Evolutionary conservation across 2,329 filamentous ascomycete species (phyloP).

Genomic region (Colletotrichum cuscutae): DNA sequence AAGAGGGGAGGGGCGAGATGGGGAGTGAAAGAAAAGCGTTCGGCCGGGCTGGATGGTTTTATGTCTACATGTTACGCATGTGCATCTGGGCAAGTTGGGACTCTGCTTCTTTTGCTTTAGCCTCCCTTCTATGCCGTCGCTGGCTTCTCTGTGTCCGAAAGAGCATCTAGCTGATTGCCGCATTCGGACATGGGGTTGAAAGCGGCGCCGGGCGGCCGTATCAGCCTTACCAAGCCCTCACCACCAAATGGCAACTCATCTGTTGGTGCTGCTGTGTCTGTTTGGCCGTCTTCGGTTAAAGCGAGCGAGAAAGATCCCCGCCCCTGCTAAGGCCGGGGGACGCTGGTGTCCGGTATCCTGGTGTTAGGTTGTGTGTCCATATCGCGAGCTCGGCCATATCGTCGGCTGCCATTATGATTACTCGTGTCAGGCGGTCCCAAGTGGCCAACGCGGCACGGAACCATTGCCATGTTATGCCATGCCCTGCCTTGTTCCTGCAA

Average conservation of each 20-base stretch:
- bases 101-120: constrained; percentile 28
- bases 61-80: constrained; percentile 35
- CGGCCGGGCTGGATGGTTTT: constrained; percentile 30
- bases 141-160: constrained; percentile 36
- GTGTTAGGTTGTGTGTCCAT: neutral
- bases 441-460: neutral
- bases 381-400: neutral
- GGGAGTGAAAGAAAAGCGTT: constrained; percentile 34
- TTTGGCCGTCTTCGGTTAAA: constrained; percentile 34
- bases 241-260: neutral
- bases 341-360: neutral
- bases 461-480: neutral
- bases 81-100: constrained; percentile 15
- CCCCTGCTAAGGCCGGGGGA: neutral
- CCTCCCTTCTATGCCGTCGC: constrained; percentile 24
- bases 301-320: constrained; percentile 17
- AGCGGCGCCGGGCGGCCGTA: constrained; percentile 29
- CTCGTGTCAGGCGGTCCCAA: neutral
- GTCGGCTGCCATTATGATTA: constrained; percentile 1
- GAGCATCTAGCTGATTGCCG: constrained; percentile 37
- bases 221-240: constrained; percentile 18
- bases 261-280: constrained; percentile 7
- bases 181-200: constrained; percentile 29
- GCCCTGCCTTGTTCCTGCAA: neutral
- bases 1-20: constrained; percentile 12